Evolutionary conservation across 768 basidiomycete genomes (phyloP).

Genomic region (Tricholoma terreum): DNA sequence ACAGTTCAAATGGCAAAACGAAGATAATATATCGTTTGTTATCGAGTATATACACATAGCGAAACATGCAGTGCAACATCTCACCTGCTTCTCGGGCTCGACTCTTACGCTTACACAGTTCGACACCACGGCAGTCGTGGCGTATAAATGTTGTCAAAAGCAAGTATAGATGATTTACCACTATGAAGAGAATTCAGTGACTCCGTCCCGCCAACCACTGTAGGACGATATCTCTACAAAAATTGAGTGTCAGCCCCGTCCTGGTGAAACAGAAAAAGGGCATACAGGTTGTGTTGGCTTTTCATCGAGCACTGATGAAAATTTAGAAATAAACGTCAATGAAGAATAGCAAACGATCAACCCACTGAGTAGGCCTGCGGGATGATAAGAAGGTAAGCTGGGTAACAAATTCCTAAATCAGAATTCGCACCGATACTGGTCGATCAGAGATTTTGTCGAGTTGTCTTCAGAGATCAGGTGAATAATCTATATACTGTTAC

Average conservation of each 20-base stretch:
- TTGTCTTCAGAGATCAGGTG: slow-evolving; percentile 41
- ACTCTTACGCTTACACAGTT: too few species aligned
- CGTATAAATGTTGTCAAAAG: not conserved
- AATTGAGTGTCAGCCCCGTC: slow-evolving; percentile 6
- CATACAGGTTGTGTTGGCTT: slow-evolving; percentile 88
- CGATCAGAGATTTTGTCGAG: slow-evolving; percentile 77
- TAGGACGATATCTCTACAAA: slow-evolving; percentile 68
- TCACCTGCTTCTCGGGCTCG: not conserved
- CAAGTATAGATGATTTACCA: not conserved
- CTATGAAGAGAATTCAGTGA: slow-evolving; percentile 39
- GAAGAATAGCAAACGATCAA: not conserved
- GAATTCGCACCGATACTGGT: slow-evolving; percentile 77
- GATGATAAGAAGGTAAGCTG: slow-evolving; percentile 1
- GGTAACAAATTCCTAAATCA: not conserved
- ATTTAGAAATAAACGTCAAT: slow-evolving; percentile 6
- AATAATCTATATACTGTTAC: not conserved
- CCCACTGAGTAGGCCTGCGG: slow-evolving; percentile 76
- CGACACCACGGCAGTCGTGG: not conserved
- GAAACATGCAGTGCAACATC: too few species aligned
- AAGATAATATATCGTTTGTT: slow-evolving; percentile 39
- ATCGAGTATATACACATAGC: too few species aligned
- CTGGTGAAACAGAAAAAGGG: not conserved
- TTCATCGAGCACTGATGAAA: slow-evolving; percentile 86
- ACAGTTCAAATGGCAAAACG: slow-evolving; percentile 85
- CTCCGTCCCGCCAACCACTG: slow-evolving; percentile 83